Percentiles rank a stretch among this genome's conserved stretches.
Conservation (phyloP, 1,284 basidiomycete species). For the Rhodotorula sp. region DNA sequence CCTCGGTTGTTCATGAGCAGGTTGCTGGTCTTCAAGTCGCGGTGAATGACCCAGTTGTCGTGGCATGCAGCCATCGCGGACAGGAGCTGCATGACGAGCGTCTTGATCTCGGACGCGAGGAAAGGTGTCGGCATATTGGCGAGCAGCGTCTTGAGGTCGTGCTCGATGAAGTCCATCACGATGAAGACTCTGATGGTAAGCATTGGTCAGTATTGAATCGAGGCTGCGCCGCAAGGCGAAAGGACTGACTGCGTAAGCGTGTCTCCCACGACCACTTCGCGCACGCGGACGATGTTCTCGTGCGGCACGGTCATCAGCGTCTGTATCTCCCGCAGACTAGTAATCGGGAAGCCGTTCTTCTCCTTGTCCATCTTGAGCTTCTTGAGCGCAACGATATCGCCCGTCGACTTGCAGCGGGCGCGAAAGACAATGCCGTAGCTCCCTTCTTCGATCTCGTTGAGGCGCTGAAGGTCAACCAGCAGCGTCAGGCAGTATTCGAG, state of each 20-base stretch:
- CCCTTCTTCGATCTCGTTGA: conserved; percentile 99
- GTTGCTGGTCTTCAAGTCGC: conserved; percentile 97
- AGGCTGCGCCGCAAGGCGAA: background rate
- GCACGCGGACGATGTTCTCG: conserved; percentile 90
- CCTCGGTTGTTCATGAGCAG: conserved; percentile 98
- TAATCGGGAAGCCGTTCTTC: conserved; percentile 97
- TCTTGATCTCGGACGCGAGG: conserved; percentile 96
- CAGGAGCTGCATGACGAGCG: conserved; percentile 87
- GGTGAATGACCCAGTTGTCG: conserved; percentile 93
- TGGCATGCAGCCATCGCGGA: conserved; percentile 91
- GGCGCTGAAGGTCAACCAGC: conserved; percentile 53
- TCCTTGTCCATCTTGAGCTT: conserved; percentile 98
- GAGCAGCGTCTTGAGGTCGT: conserved; percentile 94
- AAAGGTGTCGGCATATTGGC: conserved; percentile 88
- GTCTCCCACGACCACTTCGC: conserved; percentile 98
- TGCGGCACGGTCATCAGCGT: conserved; percentile 75
- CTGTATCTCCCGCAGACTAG: conserved; percentile 89
- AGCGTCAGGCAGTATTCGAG: too few species aligned
- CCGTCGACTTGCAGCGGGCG: conserved; percentile 86
- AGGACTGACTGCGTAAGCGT: conserved; percentile 90
- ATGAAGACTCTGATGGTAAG: conserved; percentile 39
- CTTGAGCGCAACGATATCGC: conserved; percentile 87
- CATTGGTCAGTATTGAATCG: background rate
- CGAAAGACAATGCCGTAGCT: conserved; percentile 92
- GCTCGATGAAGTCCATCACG: conserved; percentile 75